Percentiles rank a stretch among this genome's conserved stretches.
These are phyloP conservation scores for Naematelia encephala DNA, from an alignment of 768 basidiomycete genomes.

Conservation along the genomic window DNA sequence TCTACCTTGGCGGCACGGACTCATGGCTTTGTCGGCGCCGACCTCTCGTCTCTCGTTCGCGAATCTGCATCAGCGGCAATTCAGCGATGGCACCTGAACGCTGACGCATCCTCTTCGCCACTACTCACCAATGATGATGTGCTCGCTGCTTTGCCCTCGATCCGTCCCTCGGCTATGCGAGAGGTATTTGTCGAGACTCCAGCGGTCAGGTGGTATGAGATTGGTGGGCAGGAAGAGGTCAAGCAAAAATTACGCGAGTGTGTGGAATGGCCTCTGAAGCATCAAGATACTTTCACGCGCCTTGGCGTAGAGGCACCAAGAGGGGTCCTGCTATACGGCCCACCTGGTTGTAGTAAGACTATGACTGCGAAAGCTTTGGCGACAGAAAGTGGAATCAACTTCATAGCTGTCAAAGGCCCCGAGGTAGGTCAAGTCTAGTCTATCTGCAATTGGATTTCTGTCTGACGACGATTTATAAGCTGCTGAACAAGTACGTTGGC, in stretches of 20 bases:
- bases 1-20: conserved; percentile 65
- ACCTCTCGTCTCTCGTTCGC: conserved; percentile 84
- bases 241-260: conserved; percentile 85
- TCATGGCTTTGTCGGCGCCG: conserved; percentile 96
- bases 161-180: conserved; percentile 90
- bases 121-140: conserved; percentile 63
- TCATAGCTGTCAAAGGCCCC: conserved; percentile 94
- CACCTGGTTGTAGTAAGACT: conserved; percentile 97
- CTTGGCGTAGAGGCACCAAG: conserved; percentile 84
- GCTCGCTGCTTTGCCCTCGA: conserved; percentile 64
- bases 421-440: conserved; percentile 64
- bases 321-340: conserved; percentile 88
- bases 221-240: conserved; percentile 77
- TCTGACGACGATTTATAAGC: conserved; percentile 56
- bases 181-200: conserved; percentile 86
- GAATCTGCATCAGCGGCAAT: conserved; percentile 90
- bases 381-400: conserved; percentile 89
- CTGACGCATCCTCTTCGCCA: conserved; percentile 14
- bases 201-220: conserved; percentile 75
- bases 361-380: conserved; percentile 87
- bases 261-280: conserved; percentile 90
- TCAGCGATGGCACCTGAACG: conserved; percentile 65
- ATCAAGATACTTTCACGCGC: conserved; percentile 79
- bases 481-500: conserved; percentile 93
- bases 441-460: background rate